Base-by-base conservation (phyloP, 441 rosid genomes). In the Populus hybrid region DNA sequence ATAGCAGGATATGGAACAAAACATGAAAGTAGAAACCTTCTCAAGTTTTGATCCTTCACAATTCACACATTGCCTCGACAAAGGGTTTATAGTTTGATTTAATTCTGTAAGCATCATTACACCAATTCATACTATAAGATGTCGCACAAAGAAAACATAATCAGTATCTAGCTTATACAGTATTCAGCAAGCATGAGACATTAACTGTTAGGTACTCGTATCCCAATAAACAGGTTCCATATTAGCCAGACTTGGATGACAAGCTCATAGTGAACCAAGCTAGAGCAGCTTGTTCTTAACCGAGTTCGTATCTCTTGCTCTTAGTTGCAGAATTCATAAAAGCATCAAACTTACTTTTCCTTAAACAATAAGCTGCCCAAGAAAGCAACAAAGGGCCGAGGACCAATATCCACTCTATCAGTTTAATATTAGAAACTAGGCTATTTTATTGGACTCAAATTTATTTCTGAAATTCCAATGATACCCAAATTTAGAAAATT, bases 131-230 rank as follows among this genome's bases (percentile, higher is more conserved):
- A 1, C 70, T 6, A 50, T 50, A 50, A 50, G 57, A 50, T 14
- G 7, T 5, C 20, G 18, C 57, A 50, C 57, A 50, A 0, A 50
- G 57, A 50, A 50, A 14, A 50, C 18, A 14, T 46, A 46, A 46
- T 46, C 57, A 46, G 57, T 46, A 50, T 14, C 57, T 1, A 50
- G 57, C 57, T 50, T 50, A 50, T 50, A 50, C 20, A 14, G 18
- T 67, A 64, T 35, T 46, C 40, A 67, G 65, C 42, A 67, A 66
- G 77, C 20, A 75, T 63, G n/a, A n/a, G 65, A 73, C 69, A 75
- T 9, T 16, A 30, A 14, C 30, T 40, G 53, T n/a, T 36, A 69
- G 72, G 26, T 26, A 26, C 53, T 71, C 8, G 10, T 46, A 32
- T 7, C 50, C 5, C 74, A 46, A 23, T 42, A 30, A 70, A 70